Evolutionary conservation across 345 rosid species (phyloP).

Genomic region (Linum usitatissimum): DNA sequence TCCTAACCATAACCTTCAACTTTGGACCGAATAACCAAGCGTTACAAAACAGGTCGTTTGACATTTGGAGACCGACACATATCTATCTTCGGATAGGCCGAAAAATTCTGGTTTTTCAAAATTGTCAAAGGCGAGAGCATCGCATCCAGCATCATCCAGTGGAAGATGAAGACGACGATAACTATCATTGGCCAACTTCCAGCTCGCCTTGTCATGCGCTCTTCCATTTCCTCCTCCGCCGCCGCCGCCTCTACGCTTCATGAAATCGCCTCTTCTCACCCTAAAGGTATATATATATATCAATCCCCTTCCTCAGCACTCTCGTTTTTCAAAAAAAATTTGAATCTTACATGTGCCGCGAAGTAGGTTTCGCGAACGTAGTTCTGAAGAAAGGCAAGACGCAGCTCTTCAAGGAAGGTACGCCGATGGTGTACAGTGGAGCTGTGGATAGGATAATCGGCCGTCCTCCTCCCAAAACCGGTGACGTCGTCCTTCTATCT

Average conservation of each 20-base stretch:
- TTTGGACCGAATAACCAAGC: too few species aligned
- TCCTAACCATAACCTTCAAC: too few species aligned
- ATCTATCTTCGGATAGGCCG: too few species aligned
- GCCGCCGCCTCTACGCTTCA: conserved; percentile 23
- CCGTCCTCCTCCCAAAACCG: conserved; percentile 69
- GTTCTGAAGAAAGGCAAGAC: conserved; percentile 85
- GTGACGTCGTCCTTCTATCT: conserved; percentile 78
- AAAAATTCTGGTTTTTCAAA: too few species aligned
- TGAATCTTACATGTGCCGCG: neutral
- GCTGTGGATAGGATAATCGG: conserved; percentile 82
- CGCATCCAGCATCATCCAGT: neutral
- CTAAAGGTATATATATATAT: conserved; percentile 31
- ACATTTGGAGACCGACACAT: too few species aligned
- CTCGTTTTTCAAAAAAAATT: neutral
- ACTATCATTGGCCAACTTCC: conserved; percentile 12
- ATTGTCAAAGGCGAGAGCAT: neutral
- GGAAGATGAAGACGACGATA: neutral
- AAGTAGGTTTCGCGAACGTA: conserved; percentile 63
- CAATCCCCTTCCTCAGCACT: neutral
- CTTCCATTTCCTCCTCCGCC: conserved; percentile 27
- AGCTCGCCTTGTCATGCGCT: conserved; percentile 31
- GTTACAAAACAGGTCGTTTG: too few species aligned
- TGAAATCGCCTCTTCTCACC: conserved; percentile 31
- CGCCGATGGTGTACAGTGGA: conserved; percentile 88
- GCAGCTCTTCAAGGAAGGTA: conserved; percentile 79